These are phyloP conservation scores for Saccharata proteae DNA, from an alignment of 2,329 filamentous ascomycete species.

Conservation along the genomic window DNA sequence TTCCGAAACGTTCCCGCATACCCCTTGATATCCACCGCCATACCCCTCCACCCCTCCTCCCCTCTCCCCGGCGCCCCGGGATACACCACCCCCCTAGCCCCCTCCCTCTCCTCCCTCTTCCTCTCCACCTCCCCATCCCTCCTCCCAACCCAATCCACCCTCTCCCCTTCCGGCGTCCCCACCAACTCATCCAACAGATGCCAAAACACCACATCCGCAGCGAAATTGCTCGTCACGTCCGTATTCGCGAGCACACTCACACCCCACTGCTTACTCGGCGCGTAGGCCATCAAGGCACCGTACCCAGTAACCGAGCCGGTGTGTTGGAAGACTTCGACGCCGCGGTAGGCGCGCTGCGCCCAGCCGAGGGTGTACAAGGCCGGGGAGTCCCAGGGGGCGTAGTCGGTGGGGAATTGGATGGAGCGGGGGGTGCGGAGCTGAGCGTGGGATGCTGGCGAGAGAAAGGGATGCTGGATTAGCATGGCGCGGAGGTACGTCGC, in stretches of 20 bases:
- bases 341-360: background rate
- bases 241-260: conserved; percentile 6
- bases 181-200: conserved; percentile 1
- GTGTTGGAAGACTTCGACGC: background rate
- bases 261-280: conserved; percentile 1
- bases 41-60: background rate
- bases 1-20: background rate
- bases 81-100: background rate
- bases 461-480: conserved; percentile 8
- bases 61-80: background rate
- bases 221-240: background rate
- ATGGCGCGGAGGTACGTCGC: conserved; percentile 17
- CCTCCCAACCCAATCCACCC: background rate
- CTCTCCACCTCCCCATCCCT: background rate
- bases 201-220: background rate
- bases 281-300: conserved; percentile 1
- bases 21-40: background rate
- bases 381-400: conserved; percentile 2
- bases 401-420: background rate
- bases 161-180: background rate
- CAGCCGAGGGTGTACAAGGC: conserved; percentile 4
- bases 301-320: conserved; percentile 5
- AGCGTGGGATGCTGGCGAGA: conserved; percentile 2
- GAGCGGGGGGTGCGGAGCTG: conserved; percentile 6
- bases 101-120: background rate